These are phyloP conservation scores for Nitzschia palea DNA, from an alignment of 108 stramenopile species.

Conservation along the genomic window DNA sequence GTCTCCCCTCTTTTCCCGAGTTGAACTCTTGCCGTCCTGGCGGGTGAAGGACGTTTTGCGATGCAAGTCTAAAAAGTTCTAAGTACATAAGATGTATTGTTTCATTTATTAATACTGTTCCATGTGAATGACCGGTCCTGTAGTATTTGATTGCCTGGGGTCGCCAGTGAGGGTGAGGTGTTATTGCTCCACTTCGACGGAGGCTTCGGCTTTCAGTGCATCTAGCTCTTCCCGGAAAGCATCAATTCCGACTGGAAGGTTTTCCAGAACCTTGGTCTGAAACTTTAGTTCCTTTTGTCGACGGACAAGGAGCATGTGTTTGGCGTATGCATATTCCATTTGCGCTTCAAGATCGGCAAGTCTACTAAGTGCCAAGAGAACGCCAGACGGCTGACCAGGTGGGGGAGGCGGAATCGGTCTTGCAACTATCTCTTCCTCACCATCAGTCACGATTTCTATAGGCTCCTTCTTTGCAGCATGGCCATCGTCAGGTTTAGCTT, in stretches of 20 bases:
- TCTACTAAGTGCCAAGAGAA: slow-evolving; percentile 38
- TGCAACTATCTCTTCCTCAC: neutral
- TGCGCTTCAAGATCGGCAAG: slow-evolving; percentile 51
- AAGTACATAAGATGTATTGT: too few relatives aligned
- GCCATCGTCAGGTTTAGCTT: too few relatives aligned
- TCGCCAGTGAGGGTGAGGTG: too few relatives aligned
- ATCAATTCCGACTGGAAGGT: slow-evolving; percentile 50
- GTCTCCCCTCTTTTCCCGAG: neutral
- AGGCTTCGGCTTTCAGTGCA: neutral
- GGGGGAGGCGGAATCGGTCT: slow-evolving; percentile 35
- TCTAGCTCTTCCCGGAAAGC: slow-evolving; percentile 53
- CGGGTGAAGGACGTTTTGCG: too few relatives aligned
- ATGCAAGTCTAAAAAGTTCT: too few relatives aligned
- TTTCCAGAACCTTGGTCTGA: slow-evolving; percentile 38
- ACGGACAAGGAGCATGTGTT: slow-evolving; percentile 43
- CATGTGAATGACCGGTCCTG: too few relatives aligned
- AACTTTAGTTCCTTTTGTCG: slow-evolving; percentile 30
- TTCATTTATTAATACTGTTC: too few relatives aligned
- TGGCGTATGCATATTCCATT: slow-evolving; percentile 56
- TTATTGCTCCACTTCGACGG: too few relatives aligned
- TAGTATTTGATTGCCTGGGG: too few relatives aligned
- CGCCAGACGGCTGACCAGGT: slow-evolving; percentile 39
- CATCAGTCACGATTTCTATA: too few relatives aligned
- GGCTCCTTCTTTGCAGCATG: too few relatives aligned
- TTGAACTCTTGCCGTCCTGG: too few relatives aligned